A percentile compares a stretch with the other conserved stretches of the same genome.
Evolutionary conservation across 2,329 filamentous ascomycete species (phyloP).

Genomic region (Ambrosiella xylebori): DNA sequence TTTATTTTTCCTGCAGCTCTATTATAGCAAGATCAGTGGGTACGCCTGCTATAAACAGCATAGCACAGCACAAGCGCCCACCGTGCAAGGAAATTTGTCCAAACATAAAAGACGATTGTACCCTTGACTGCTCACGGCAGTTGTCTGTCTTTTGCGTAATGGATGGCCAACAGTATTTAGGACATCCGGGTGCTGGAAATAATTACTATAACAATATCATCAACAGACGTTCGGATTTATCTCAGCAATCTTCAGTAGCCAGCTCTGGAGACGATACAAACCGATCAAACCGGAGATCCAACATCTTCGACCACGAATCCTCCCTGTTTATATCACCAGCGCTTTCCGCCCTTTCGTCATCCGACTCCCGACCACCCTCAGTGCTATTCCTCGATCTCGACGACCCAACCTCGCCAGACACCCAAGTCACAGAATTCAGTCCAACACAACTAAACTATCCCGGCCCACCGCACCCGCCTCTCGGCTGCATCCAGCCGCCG

Average conservation of each 20-base stretch:
- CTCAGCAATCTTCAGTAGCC: constrained; percentile 9
- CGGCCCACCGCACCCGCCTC: not conserved
- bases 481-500: not conserved
- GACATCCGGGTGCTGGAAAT: not conserved
- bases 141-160: not conserved
- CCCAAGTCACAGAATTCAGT: not conserved
- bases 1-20: too few species aligned
- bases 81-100: not conserved
- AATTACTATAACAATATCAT: not conserved
- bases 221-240: constrained; percentile 9
- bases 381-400: constrained; percentile 10
- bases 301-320: constrained; percentile 13
- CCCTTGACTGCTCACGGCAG: not conserved
- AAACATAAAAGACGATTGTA: not conserved
- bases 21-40: too few species aligned
- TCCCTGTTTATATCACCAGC: constrained; percentile 12
- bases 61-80: too few species aligned
- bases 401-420: not conserved
- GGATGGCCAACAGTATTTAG: not conserved
- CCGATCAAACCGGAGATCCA: constrained; percentile 5
- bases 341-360: constrained; percentile 4
- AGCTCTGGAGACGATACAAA: constrained; percentile 1
- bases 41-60: too few species aligned
- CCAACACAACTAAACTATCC: not conserved
- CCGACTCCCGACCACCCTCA: constrained; percentile 5